phyloP scores from a whole-genome alignment of 2,329 filamentous ascomycete species.

The Colletotrichum sp. region DNA sequence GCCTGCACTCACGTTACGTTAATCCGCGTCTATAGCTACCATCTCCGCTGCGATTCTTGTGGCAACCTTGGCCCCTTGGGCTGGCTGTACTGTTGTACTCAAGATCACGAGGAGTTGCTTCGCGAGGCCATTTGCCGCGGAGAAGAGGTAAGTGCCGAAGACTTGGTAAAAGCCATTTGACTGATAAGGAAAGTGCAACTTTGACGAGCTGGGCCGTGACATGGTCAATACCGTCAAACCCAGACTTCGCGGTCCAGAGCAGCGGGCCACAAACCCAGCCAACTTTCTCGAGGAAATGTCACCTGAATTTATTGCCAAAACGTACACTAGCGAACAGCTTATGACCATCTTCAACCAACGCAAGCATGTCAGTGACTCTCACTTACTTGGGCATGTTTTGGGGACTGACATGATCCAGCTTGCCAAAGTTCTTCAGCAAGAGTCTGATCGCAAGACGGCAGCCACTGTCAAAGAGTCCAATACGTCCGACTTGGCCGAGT shows the following conservation, averaged over 20 bases:
- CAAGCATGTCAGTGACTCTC: constrained; percentile 44
- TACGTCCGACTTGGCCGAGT: neutral
- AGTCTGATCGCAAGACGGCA: constrained; percentile 3
- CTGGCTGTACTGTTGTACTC: constrained; percentile 77
- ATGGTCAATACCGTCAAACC: constrained; percentile 37
- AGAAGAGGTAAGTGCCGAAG: constrained; percentile 27
- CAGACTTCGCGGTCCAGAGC: constrained; percentile 44
- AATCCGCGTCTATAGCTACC: constrained; percentile 64
- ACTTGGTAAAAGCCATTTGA: constrained; percentile 11
- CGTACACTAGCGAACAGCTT: constrained; percentile 55
- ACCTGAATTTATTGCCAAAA: constrained; percentile 39
- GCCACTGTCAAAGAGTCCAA: neutral
- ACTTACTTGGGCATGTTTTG: neutral
- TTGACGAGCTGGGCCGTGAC: constrained; percentile 38
- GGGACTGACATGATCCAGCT: neutral
- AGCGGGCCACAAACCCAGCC: constrained; percentile 42
- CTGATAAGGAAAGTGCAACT: constrained; percentile 30
- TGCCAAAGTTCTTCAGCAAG: constrained; percentile 6
- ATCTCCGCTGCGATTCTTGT: constrained; percentile 64
- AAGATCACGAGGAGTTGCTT: constrained; percentile 57
- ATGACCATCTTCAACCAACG: constrained; percentile 54
- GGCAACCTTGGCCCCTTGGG: constrained; percentile 60
- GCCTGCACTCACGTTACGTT: constrained; percentile 72
- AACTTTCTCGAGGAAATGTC: constrained; percentile 51
- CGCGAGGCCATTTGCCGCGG: constrained; percentile 36